Evolutionary conservation across 2,329 filamentous ascomycete species (phyloP).

Genomic region (Cladosporium sp.): DNA sequence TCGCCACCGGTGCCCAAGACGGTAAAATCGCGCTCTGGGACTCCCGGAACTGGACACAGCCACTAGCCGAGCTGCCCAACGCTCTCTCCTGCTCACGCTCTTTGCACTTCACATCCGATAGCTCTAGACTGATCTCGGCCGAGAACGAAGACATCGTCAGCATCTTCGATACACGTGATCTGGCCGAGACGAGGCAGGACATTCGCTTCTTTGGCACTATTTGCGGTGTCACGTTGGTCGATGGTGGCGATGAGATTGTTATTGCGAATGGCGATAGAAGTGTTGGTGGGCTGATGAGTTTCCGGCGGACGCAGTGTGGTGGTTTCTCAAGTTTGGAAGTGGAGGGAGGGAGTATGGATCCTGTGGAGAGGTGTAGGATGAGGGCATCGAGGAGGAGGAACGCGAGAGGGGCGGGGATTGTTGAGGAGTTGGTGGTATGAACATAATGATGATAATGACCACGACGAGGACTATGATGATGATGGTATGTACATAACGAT

Average conservation of each 20-base stretch:
- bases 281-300: slow-evolving; percentile 61
- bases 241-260: slow-evolving; percentile 68
- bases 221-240: slow-evolving; percentile 67
- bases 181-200: slow-evolving; percentile 62
- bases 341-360: not conserved
- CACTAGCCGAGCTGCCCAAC: slow-evolving; percentile 58
- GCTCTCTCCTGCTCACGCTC: slow-evolving; percentile 70
- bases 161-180: slow-evolving; percentile 68
- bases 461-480: not conserved
- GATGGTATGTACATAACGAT: not conserved
- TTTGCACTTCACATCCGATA: slow-evolving; percentile 71
- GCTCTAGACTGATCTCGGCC: slow-evolving; percentile 70
- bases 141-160: slow-evolving; percentile 75
- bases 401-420: not conserved
- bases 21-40: slow-evolving; percentile 75
- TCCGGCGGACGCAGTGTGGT: not conserved
- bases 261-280: slow-evolving; percentile 66
- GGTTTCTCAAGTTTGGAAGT: not conserved
- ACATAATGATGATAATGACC: not conserved
- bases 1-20: slow-evolving; percentile 78
- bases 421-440: slow-evolving; percentile 14
- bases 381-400: slow-evolving; percentile 5
- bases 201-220: slow-evolving; percentile 76
- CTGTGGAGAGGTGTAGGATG: not conserved
- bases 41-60: slow-evolving; percentile 66